Conservation (phyloP, 2,329 filamentous ascomycete species). For the Fusarium secorum region DNA sequence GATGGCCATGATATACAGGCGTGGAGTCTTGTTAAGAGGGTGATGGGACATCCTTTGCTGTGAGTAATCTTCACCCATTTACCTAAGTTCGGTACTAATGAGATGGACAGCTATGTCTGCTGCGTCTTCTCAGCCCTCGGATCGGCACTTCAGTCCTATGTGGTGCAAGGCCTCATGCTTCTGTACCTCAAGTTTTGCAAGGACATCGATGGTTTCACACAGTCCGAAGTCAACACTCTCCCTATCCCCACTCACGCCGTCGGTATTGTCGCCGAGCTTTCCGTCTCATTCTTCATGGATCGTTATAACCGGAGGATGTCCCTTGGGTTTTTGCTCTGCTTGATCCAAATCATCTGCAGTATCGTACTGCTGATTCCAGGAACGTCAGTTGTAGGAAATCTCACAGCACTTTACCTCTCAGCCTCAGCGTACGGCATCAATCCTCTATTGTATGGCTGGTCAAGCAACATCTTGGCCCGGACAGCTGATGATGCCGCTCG, state of each 20-base stretch:
- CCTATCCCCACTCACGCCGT: conserved; percentile 39
- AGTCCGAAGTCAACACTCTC: conserved; percentile 40
- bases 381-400: conserved; percentile 30
- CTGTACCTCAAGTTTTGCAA: conserved; percentile 38
- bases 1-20: conserved; percentile 47
- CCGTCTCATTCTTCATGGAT: conserved; percentile 33
- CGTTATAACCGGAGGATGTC: conserved; percentile 10
- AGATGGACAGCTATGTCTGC: not conserved
- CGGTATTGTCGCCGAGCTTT: conserved; percentile 37
- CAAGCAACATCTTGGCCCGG: conserved; percentile 33
- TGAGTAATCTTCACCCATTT: conserved; percentile 1
- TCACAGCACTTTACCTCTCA: conserved; percentile 34
- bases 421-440: conserved; percentile 39
- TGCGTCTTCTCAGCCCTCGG: conserved; percentile 44
- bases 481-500: conserved; percentile 50
- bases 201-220: conserved; percentile 28
- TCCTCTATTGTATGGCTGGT: conserved; percentile 39
- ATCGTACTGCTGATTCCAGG: conserved; percentile 29
- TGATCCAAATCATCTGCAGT: conserved; percentile 24
- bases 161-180: conserved; percentile 38
- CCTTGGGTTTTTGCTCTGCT: conserved; percentile 19
- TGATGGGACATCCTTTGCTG: conserved; percentile 41
- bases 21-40: conserved; percentile 42
- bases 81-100: fast-evolving
- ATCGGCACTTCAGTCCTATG: conserved; percentile 34